A percentile compares a stretch with the other conserved stretches of the same genome.
These are phyloP conservation scores for Trichaptum fuscoviolaceum DNA, from an alignment of 768 basidiomycete genomes.

Conservation along the genomic window DNA sequence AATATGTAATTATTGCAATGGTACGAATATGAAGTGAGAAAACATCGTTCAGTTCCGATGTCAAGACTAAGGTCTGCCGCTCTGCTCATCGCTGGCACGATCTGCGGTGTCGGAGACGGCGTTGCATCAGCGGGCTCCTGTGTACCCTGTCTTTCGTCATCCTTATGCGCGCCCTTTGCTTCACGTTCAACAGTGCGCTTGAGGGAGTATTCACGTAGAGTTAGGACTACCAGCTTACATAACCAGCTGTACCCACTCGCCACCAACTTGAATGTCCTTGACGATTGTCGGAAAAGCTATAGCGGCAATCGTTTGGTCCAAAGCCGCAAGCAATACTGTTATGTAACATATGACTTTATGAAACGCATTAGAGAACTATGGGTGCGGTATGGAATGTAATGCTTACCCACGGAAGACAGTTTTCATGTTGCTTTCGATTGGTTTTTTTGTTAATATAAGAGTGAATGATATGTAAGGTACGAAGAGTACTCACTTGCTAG, in stretches of 20 bases:
- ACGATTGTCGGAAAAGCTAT: slow-evolving; percentile 15
- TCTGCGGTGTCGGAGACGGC: not conserved
- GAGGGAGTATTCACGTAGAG: slow-evolving; percentile 31
- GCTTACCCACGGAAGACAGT: slow-evolving; percentile 7
- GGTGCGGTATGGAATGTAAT: not conserved
- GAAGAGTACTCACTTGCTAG: slow-evolving; percentile 3
- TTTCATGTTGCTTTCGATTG: slow-evolving; percentile 7
- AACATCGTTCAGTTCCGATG: not conserved
- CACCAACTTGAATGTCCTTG: slow-evolving; percentile 10
- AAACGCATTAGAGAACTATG: not conserved
- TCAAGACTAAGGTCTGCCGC: not conserved
- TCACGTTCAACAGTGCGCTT: slow-evolving; percentile 18
- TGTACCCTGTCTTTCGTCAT: not conserved
- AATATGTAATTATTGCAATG: too few species aligned
- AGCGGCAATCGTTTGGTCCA: slow-evolving; percentile 9
- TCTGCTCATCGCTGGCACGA: not conserved
- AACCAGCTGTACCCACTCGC: slow-evolving; percentile 13
- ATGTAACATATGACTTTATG: slow-evolving; percentile 6
- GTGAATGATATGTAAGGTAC: too few species aligned
- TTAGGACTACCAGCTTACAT: slow-evolving; percentile 25
- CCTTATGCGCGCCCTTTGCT: not conserved
- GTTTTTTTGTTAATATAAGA: not conserved
- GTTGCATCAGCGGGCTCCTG: not conserved
- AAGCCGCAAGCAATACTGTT: slow-evolving; percentile 4
- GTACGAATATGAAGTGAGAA: not conserved